Conservation (phyloP, 148 eudicot species). For the Chenopodium suecicum region DNA sequence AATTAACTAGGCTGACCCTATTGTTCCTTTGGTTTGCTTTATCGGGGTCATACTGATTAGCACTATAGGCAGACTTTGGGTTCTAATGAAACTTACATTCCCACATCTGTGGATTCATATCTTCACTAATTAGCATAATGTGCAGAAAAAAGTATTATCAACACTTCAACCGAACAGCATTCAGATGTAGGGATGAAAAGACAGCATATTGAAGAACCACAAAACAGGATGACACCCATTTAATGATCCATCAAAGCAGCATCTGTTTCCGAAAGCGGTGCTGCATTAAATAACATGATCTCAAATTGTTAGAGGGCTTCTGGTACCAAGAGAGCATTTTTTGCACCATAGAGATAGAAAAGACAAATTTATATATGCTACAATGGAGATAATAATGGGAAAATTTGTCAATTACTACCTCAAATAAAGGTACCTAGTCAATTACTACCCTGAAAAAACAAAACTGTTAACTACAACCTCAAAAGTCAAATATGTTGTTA, state of each 20-base stretch:
- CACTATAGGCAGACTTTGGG: neutral
- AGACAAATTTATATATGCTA: neutral
- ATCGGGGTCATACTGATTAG: neutral
- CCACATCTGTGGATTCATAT: neutral
- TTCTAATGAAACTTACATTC: neutral
- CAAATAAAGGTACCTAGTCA: too few species aligned
- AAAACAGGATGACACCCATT: conserved; percentile 7
- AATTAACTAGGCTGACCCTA: neutral
- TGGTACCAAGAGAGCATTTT: conserved; percentile 2
- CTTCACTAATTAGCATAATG: neutral
- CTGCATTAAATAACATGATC: conserved; percentile 45
- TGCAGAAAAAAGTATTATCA: neutral
- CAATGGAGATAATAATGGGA: too few species aligned
- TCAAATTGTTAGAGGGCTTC: conserved; percentile 20
- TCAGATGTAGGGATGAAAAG: neutral
- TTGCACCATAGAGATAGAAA: neutral
- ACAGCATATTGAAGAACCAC: conserved; percentile 1
- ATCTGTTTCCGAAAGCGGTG: conserved; percentile 91
- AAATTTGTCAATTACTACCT: too few species aligned
- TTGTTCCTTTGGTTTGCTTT: neutral
- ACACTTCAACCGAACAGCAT: conserved; percentile 12
- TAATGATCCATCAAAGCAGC: conserved; percentile 87
- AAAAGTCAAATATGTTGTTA: too few species aligned
- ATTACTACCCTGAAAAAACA: too few species aligned
- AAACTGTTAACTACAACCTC: too few species aligned